Evolutionary conservation across 495 filamentous ascomycete genomes (phyloP).

Genomic region (Aspergillus leporis): DNA sequence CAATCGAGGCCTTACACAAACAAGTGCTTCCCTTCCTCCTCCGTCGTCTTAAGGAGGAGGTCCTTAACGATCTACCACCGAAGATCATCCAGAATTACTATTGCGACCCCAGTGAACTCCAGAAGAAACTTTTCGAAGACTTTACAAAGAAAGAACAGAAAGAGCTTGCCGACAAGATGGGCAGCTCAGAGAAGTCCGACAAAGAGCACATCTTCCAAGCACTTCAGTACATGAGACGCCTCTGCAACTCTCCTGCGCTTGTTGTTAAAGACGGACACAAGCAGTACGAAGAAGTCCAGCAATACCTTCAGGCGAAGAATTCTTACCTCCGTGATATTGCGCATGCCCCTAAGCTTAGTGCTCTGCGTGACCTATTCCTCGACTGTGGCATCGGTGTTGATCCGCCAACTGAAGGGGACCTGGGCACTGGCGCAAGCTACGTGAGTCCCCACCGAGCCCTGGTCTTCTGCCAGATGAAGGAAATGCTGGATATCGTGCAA

Average conservation of each 20-base stretch:
- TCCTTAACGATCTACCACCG: slow-evolving; percentile 91
- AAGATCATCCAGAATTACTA: slow-evolving; percentile 99
- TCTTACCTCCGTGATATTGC: slow-evolving; percentile 78
- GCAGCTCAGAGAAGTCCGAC: slow-evolving; percentile 77
- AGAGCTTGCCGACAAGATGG: slow-evolving; percentile 74
- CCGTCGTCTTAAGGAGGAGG: slow-evolving; percentile 95
- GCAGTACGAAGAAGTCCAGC: slow-evolving; percentile 82
- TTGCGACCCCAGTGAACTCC: slow-evolving; percentile 94
- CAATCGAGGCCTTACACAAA: slow-evolving; percentile 96
- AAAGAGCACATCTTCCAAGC: slow-evolving; percentile 99
- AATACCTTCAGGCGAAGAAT: slow-evolving; percentile 63
- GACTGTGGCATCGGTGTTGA: slow-evolving; percentile 91
- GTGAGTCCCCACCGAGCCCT: slow-evolving; percentile 94
- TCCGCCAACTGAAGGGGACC: slow-evolving; percentile 51
- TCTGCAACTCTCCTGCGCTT: slow-evolving; percentile 94
- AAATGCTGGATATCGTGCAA: slow-evolving; percentile 98
- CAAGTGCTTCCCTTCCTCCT: slow-evolving; percentile 96
- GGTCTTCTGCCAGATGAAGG: slow-evolving; percentile 99
- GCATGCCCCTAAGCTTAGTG: slow-evolving; percentile 91
- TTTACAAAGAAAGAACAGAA: slow-evolving; percentile 92
- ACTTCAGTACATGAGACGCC: slow-evolving; percentile 97
- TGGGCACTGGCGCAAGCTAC: slow-evolving; percentile 70
- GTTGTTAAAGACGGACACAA: slow-evolving; percentile 93
- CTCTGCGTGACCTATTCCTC: slow-evolving; percentile 83
- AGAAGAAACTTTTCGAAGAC: slow-evolving; percentile 93